Evolutionary conservation across 371 early-diverging fungal genomes (phyloP).

Genomic region (Mucor mucedo): DNA sequence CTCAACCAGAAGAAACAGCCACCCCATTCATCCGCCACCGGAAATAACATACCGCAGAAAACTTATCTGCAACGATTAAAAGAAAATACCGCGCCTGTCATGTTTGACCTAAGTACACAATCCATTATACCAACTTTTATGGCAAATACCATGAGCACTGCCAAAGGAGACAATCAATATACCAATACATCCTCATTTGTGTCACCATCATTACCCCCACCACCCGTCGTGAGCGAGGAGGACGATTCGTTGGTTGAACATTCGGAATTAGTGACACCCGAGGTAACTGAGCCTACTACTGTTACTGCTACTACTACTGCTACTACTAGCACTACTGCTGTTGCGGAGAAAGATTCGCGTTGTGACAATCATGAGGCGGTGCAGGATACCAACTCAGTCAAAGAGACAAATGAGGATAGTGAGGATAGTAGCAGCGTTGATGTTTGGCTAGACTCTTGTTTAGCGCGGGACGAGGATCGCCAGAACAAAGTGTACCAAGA

Average conservation of each 20-base stretch:
- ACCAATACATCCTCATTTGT: no score
- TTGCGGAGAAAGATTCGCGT: no score
- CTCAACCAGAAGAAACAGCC: not conserved
- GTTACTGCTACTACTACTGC: no score
- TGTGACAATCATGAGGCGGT: not conserved
- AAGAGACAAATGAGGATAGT: not conserved
- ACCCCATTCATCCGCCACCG: not conserved
- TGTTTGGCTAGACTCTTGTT: not conserved
- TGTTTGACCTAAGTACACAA: not conserved
- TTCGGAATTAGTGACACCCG: no score
- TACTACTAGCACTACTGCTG: no score
- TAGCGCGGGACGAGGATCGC: not conserved
- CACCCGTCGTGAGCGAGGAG: no score
- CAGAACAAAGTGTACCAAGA: not conserved
- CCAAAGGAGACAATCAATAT: no score
- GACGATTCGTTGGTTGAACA: no score
- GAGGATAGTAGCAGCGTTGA: not conserved
- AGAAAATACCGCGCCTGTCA: no score
- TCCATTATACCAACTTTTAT: not conserved
- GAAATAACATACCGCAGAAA: not conserved
- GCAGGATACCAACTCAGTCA: not conserved
- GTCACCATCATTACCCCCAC: no score
- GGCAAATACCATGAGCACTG: not conserved
- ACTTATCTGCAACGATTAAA: not conserved
- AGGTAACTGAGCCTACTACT: no score